Evolutionary conservation across 768 basidiomycete species (phyloP).

Genomic region (Kondoa malvinella): DNA sequence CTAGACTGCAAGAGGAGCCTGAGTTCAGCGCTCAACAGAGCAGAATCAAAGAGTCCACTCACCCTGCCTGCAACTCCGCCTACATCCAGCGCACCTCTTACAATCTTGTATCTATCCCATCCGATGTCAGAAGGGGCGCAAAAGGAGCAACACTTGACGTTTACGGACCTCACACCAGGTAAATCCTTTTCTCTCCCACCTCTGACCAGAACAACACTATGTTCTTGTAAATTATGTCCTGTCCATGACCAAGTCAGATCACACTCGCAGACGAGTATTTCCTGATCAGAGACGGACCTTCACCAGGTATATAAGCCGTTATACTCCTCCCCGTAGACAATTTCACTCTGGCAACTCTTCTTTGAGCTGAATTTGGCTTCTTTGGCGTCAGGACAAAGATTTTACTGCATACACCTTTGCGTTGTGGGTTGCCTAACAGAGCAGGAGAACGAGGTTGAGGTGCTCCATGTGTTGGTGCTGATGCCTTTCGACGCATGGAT

Average conservation of each 20-base stretch:
- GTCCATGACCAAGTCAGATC: neutral
- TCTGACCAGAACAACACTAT: slow-evolving; percentile 83
- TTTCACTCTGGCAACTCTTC: slow-evolving; percentile 89
- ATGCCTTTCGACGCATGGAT: slow-evolving; percentile 47
- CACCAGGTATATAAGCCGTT: slow-evolving; percentile 88
- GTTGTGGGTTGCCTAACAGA: slow-evolving; percentile 60
- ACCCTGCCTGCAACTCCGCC: slow-evolving; percentile 66
- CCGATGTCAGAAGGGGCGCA: neutral
- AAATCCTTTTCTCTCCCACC: slow-evolving; percentile 95
- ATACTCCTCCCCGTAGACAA: slow-evolving; percentile 71
- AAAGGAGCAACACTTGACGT: neutral
- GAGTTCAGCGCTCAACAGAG: slow-evolving; percentile 42
- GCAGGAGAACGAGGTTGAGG: slow-evolving; percentile 53
- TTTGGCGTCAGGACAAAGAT: slow-evolving; percentile 62
- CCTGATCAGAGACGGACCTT: slow-evolving; percentile 29
- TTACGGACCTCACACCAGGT: slow-evolving; percentile 70
- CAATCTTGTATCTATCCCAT: slow-evolving; percentile 71
- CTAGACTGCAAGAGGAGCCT: neutral
- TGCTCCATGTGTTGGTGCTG: too few relatives aligned
- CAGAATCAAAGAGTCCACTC: slow-evolving; percentile 56
- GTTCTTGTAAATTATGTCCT: slow-evolving; percentile 94
- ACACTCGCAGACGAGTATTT: neutral
- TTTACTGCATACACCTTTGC: slow-evolving; percentile 76
- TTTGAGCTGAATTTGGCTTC: slow-evolving; percentile 96
- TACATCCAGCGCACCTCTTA: slow-evolving; percentile 81